Percentiles rank a stretch among this genome's conserved stretches.
Conservation (phyloP, 768 basidiomycete genomes). For the Collybiopsis luxurians region DNA sequence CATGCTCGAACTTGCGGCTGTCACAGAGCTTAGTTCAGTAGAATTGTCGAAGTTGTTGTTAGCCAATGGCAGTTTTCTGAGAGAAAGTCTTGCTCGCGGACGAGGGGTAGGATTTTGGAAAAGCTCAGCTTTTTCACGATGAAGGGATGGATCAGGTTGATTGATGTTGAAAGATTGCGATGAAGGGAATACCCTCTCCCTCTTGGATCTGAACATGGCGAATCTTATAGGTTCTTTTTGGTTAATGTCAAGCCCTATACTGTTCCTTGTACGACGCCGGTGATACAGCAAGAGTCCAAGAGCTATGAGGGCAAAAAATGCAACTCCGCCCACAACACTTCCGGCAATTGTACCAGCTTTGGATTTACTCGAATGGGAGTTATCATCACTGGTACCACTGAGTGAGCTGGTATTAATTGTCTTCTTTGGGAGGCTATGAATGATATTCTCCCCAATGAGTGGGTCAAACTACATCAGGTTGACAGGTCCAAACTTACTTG, state of each 20-base stretch:
- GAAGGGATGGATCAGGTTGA: too few species aligned
- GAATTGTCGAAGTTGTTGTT: not conserved
- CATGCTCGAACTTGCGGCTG: not conserved
- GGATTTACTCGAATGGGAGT: not conserved
- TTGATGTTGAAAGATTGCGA: too few species aligned
- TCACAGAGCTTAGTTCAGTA: not conserved
- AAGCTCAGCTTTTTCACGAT: too few species aligned
- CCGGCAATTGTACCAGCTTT: slow-evolving; percentile 12
- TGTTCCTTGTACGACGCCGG: not conserved
- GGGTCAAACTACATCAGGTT: not conserved
- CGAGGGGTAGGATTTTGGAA: too few species aligned
- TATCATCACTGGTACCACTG: not conserved
- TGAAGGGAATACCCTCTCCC: too few species aligned
- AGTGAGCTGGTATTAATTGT: not conserved
- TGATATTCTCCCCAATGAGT: not conserved
- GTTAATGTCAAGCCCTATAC: not conserved
- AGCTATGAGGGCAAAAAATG: slow-evolving; percentile 1
- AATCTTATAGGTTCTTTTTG: too few species aligned
- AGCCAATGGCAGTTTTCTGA: not conserved
- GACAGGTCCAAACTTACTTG: slow-evolving; percentile 15
- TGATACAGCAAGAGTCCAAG: slow-evolving; percentile 11
- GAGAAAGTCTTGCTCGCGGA: not conserved
- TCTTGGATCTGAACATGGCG: too few species aligned
- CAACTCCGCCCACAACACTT: slow-evolving; percentile 11
- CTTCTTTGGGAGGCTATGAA: slow-evolving; percentile 6